Base-by-base conservation (phyloP, 2,329 filamentous ascomycete species). In the Cadophora sp. region DNA sequence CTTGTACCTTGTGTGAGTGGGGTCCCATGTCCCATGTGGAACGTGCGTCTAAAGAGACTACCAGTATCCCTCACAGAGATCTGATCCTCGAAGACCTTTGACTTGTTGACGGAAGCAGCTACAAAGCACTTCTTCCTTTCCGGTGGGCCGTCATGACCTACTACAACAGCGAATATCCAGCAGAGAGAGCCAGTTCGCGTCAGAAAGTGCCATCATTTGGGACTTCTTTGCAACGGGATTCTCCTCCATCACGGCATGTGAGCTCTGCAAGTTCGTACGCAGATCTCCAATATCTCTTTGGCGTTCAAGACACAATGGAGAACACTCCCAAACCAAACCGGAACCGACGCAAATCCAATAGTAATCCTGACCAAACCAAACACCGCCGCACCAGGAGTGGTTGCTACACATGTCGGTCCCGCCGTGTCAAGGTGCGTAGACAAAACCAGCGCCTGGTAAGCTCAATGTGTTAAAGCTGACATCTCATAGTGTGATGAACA, bases 361-460 rank as follows among this genome's bases (percentile, higher is more conserved):
- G 74, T 55, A 68, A 69, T 59, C 66, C 70, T 53, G 75, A 77
- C n/a, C 72, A 75, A 76, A 91, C 97, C 73, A 98, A 98, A 80
- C 95, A 98, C 79, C 91, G 94, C 70, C 89, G 96, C 73, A 98
- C 96, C 53, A 87, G 96, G 74, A 97, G 94, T 71, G 96, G 96
- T 31, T 99, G 96, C 81, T 97, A 88, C 77, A 98, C 94, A 58
- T 99, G 96, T 80, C 88, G 96, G 68, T 91, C 90, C 75, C 88
- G 96, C 73, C 88, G 96, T 79, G 94, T 98, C 62, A 98, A 91
- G 85, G 89, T 89, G 82, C 72, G 77, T 61, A 24, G 43, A 40
- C 27, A 53, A 31, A 22, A 19, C 19, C 14, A 55, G n/a, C 22
- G 16, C 8, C 26, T 55, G 26, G 22, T 14, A 53, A 27, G 22